These are phyloP conservation scores for Rhexocercosporidium sp. DNA, from an alignment of 2,329 filamentous ascomycete species.

Conservation along the genomic window DNA sequence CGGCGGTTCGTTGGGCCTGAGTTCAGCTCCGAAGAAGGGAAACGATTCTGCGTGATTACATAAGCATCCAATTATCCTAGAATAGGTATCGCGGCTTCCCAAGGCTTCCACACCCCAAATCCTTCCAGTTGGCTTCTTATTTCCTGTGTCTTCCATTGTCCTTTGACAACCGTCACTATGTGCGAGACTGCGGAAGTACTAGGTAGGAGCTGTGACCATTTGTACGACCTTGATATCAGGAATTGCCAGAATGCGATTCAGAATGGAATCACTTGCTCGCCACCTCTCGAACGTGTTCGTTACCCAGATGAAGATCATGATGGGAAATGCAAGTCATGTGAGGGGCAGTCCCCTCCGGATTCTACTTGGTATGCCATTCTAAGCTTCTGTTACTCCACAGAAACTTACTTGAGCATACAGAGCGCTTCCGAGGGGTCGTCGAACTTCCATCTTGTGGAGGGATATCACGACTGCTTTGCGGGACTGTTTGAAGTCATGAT, in stretches of 20 bases:
- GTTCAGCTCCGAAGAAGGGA: neutral
- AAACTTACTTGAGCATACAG: neutral
- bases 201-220: slow-evolving; percentile 19
- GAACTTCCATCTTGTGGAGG: neutral
- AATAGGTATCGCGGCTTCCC: neutral
- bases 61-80: neutral
- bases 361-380: slow-evolving; percentile 6
- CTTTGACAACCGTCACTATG: slow-evolving; percentile 9
- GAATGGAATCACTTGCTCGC: slow-evolving; percentile 12
- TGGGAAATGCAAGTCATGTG: slow-evolving; percentile 21
- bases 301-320: slow-evolving; percentile 18
- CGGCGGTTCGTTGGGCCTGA: no score
- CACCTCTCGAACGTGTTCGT: slow-evolving; percentile 8
- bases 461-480: neutral
- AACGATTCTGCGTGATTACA: neutral
- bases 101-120: neutral
- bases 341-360: slow-evolving; percentile 19
- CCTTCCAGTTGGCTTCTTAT: neutral
- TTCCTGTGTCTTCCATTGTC: no score
- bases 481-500: neutral
- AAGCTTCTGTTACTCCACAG: neutral
- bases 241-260: slow-evolving; percentile 17
- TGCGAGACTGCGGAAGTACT: slow-evolving; percentile 16
- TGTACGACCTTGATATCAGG: slow-evolving; percentile 20
- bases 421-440: neutral